Evolutionary conservation across 148 eudicot species (phyloP).

Genomic region (Vaccinium myrtillus): DNA sequence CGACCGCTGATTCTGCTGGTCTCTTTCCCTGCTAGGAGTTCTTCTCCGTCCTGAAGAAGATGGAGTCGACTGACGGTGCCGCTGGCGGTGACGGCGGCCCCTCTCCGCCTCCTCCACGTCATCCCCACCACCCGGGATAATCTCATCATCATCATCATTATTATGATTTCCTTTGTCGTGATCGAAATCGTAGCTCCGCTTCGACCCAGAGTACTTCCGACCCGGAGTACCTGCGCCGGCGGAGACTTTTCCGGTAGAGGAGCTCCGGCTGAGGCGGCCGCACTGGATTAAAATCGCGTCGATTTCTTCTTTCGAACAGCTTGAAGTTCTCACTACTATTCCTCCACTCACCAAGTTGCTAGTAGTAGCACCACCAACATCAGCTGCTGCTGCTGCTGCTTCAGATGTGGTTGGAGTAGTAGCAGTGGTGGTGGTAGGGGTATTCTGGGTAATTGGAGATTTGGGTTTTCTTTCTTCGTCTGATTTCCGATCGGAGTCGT

Average conservation of each 20-base stretch:
- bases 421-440: constrained; percentile 1
- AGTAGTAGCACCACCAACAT: constrained; percentile 14
- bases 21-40: constrained; percentile 83
- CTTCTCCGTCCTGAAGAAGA: constrained; percentile 44
- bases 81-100: constrained; percentile 25
- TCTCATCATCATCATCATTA: background rate
- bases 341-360: constrained; percentile 29
- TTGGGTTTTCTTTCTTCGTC: constrained; percentile 24
- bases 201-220: constrained; percentile 74
- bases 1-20: constrained; percentile 36
- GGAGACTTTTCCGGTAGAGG: constrained; percentile 49
- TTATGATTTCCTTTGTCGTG: constrained; percentile 30
- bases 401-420: background rate
- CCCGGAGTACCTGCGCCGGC: constrained; percentile 12
- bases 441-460: constrained; percentile 9
- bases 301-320: constrained; percentile 88
- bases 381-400: constrained; percentile 9
- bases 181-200: constrained; percentile 90
- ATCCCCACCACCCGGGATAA: constrained; percentile 16
- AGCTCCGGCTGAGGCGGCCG: constrained; percentile 83
- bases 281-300: constrained; percentile 92
- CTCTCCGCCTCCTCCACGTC: constrained; percentile 33
- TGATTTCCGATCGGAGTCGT: constrained; percentile 35
- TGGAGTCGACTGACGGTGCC: constrained; percentile 48
- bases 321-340: constrained; percentile 67